Base-by-base conservation (phyloP, 2,329 filamentous ascomycete species). In the Parafenestella ontariensis region DNA sequence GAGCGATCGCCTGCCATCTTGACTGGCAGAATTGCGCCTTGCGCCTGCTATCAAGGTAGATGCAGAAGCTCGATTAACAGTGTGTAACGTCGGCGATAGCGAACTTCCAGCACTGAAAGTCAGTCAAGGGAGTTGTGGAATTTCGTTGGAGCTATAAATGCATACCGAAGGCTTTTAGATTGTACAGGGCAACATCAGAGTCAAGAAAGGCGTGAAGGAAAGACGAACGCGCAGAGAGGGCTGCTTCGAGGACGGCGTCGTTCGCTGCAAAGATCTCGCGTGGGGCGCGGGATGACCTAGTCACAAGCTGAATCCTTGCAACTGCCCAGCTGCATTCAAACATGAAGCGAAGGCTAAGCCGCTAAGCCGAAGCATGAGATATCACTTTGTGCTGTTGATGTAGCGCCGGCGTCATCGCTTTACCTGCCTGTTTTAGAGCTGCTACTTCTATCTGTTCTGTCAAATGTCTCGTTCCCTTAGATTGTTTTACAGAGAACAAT, bases 181-280 rank as follows among this genome's bases (percentile, higher is more conserved):
- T 24, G 17, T 29, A 52, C 31, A 33, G 45, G 46, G 33, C 20
- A 34, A 15, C n/a, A 28, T 18, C 7, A 45, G 40, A 34, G 24
- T 34, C 39, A 40, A 44, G 34, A 43, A 28, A 44, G 47, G 52
- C 43, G 54, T 46, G 49, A 40, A 53, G 55, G 52, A 34, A 37
- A 52, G 42, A 47, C 33, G 20, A 47, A 40, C 42, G 52, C 49
- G 49, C 40, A 46, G 45, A 56, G 40, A 47, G 52, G 31, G 43
- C 48, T 48, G 61, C 47, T 37, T 49, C 48, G 56, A 56, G 47
- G 53, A 62, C 46, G 52, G 68, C 58, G 65, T 69, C 66, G 69
- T 68, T 65, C 58, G 64, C 46, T 57, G 54, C 26, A 51, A 49
- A 8, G 47, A 34, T 49, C 34, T 47, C 45, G 58, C 56, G 61